Evolutionary conservation across 169 alveolate genomes (phyloP).

Genomic region (Cryptosporidium parvum): DNA sequence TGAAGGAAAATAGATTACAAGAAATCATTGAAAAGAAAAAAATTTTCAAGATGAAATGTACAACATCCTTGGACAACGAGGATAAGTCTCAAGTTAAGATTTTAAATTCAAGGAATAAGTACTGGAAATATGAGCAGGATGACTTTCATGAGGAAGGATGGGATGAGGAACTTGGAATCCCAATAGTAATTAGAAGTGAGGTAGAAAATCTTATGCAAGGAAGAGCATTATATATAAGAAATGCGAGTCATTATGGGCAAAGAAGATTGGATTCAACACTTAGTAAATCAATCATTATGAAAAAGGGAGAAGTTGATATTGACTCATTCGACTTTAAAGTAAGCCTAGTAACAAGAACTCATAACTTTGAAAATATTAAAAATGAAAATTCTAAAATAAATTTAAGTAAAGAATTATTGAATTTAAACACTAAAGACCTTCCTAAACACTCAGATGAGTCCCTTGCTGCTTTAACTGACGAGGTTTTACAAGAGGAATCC

Average conservation of each 20-base stretch:
- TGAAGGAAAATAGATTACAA: background rate
- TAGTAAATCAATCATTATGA: background rate
- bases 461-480: background rate
- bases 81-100: background rate
- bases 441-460: background rate
- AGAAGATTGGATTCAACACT: slow-evolving; percentile 4
- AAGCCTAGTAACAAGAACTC: background rate
- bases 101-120: background rate
- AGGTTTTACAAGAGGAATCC: slow-evolving; percentile 1
- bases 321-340: background rate
- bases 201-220: slow-evolving; percentile 16
- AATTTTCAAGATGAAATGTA: background rate
- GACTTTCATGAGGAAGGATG: slow-evolving; percentile 19
- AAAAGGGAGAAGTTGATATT: background rate
- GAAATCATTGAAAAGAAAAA: background rate
- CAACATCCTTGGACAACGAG: background rate
- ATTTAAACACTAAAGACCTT: background rate
- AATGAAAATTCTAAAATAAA: background rate
- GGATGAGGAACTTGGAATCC: slow-evolving; percentile 1
- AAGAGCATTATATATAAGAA: background rate
- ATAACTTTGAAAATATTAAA: background rate
- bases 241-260: slow-evolving; percentile 16
- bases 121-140: slow-evolving; percentile 34
- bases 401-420: background rate
- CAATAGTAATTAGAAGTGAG: background rate